Base-by-base conservation (phyloP, 1,139 yeast species). In the Kurtzmaniella quercitrusa region DNA sequence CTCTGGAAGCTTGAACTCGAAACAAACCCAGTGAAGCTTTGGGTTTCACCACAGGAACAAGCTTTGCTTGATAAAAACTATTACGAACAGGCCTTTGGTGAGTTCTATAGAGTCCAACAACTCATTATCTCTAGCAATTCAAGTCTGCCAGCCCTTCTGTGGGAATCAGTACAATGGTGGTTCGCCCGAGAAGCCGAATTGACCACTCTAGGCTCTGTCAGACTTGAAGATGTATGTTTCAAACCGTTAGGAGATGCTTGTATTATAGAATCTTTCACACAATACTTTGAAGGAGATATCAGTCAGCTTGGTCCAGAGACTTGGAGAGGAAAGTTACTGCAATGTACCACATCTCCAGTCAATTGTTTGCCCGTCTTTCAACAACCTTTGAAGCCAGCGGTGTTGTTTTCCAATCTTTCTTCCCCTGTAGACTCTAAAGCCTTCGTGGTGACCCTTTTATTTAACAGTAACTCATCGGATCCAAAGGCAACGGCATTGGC, bases 91-190 rank as follows among this genome's bases (percentile, higher is more conserved):
- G 77, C 81, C 46, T 93, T 93, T 63, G 97, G 98, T 0, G 96
- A 95, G 38, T 93, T 94, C 71, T 93, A 85, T 65, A 75, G 98
- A 54, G 78, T 90, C 3, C 93, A 90, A 55, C 98, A 93, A 63
- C 68, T 88, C 1, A 87, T 87, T 50, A 66, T 93, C 9, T 84
- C 88, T 25, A 19, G 15, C 12, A 84, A 85, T 49, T 81, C 79
- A 14, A 73, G 85, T 9, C 84, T 82, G 3, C 4, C 62, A 37
- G 43, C 91, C 37, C 67, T 79, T 34, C 68, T 68, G 41, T 88
- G 87, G 74, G 82, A 80, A 1, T 79, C 81, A 2, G 60, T 91
- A 23, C 57, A 80, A 50, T 93, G 98, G 98, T 90, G 97, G 96
- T 85, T 86, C 57, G 79, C 74, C 19, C 80, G 81, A 31, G 98